Evolutionary conservation across 306 rosid species (phyloP), one percentile per base, ranked within the genome.

Genomic region (Castanea sativa): DNA sequence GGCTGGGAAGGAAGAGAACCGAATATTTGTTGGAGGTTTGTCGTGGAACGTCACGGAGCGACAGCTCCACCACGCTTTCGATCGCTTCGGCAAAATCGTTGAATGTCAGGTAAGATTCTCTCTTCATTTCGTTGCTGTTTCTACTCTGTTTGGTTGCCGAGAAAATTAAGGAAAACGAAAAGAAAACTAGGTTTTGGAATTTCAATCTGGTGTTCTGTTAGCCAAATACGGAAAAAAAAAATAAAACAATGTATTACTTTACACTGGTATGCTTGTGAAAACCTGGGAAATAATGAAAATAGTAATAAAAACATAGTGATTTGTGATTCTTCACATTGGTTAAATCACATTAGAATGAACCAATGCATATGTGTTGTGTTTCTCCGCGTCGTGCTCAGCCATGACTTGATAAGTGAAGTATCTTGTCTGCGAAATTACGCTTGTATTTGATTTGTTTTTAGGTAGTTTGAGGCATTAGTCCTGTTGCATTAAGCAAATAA

Each of bases 21-120:
- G 98, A 53, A 91, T 96, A 70, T 96, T 93, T 76, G 98, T 96
- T 2, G 98, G 99, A 52, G 99, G 99, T 8, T 79, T 96, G 80
- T 85, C 96, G 53, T 93, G 92, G 97, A 90, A 96, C 61, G 89
- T 93, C 13, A 82, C 98, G 2, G 97, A 96, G 89, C 96, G 93
- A 85, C 94, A 96, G 88, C 92, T 96, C 30, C 97, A 91, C 69
- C 91, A 80, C 72, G 94, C 96, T 68, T 91, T 96, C 79, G 79
- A 27, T 52, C 98, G 96, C 49, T 96, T 84, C 78, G 99, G 98
- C 60, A 96, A 91, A 84, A 86, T 96, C 43, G 55, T 85, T 3
- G 98, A 96, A 83, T 81, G 86, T 77, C 98, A 93, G 96, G 98
- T 96, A 76, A 58, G 64, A 73, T 67, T 70, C 76, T 69, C 74